phyloP scores from a whole-genome alignment of 306 rosid species.

The Sesbania bispinosa region DNA sequence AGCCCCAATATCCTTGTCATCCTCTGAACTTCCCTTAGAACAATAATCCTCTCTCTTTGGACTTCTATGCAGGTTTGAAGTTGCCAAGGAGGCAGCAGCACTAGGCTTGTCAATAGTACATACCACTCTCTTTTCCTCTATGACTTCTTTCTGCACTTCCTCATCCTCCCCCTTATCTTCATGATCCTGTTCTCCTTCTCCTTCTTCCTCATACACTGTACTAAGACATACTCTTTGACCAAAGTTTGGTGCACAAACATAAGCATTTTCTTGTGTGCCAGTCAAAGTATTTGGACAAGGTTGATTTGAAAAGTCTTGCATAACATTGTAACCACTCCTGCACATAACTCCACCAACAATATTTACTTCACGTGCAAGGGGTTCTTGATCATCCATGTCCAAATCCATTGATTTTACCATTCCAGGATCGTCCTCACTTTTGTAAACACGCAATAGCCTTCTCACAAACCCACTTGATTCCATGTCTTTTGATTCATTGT shows the following conservation, averaged over 20 bases:
- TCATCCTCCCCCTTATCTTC: slow-evolving; percentile 52
- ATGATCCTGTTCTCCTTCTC: slow-evolving; percentile 49
- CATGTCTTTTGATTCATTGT: slow-evolving; percentile 41
- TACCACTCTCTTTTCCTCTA: slow-evolving; percentile 87
- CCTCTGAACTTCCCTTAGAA: slow-evolving; percentile 43
- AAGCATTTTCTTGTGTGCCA: slow-evolving; percentile 36
- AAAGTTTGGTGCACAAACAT: slow-evolving; percentile 41
- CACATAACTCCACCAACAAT: slow-evolving; percentile 42
- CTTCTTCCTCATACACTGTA: slow-evolving; percentile 87
- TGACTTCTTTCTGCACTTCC: slow-evolving; percentile 77
- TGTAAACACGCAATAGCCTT: slow-evolving; percentile 65
- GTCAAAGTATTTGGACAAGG: slow-evolving; percentile 27
- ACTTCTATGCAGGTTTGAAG: slow-evolving; percentile 25
- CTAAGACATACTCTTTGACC: slow-evolving; percentile 60
- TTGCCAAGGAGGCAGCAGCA: slow-evolving; percentile 21
- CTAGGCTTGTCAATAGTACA: slow-evolving; percentile 44
- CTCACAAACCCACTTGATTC: slow-evolving; percentile 65
- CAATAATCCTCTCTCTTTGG: slow-evolving; percentile 40
- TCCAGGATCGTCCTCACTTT: slow-evolving; percentile 66
- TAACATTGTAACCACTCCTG: slow-evolving; percentile 31
- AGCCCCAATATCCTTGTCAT: slow-evolving; percentile 43
- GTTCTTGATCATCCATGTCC: slow-evolving; percentile 96
- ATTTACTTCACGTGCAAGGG: slow-evolving; percentile 48
- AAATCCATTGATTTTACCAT: slow-evolving; percentile 98
- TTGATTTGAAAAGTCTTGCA: slow-evolving; percentile 37